These are phyloP conservation scores for Salix arbutifolia DNA, from an alignment of 345 rosid genomes.

Conservation along the genomic window DNA sequence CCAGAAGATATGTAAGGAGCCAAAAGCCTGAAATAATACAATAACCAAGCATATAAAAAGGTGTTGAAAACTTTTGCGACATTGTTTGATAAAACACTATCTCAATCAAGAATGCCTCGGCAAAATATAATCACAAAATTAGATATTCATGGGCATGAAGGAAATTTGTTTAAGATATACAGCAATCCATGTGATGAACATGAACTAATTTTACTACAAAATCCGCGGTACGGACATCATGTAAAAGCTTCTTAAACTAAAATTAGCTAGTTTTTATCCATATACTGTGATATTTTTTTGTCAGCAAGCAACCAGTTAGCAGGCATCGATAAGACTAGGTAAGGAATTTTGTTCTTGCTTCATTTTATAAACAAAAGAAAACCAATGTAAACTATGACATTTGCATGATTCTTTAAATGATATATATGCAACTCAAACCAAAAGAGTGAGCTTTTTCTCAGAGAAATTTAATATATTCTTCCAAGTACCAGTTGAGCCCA, in stretches of 20 bases:
- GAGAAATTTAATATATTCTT: background rate
- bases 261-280: background rate
- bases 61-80: background rate
- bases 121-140: background rate
- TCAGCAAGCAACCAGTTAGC: background rate
- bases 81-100: background rate
- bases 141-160: background rate
- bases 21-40: constrained; percentile 47
- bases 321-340: background rate
- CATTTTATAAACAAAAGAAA: background rate
- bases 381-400: background rate
- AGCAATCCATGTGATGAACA: background rate
- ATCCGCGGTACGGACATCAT: background rate
- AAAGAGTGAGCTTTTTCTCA: background rate
- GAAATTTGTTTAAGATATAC: constrained; percentile 1
- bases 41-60: background rate
- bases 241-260: background rate
- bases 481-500: background rate
- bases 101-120: background rate
- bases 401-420: background rate
- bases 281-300: background rate
- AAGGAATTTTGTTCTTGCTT: background rate
- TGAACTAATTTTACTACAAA: background rate
- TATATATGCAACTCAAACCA: background rate
- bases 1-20: constrained; percentile 81